Base-by-base conservation (phyloP, 345 rosid genomes). In the Brassica juncea region DNA sequence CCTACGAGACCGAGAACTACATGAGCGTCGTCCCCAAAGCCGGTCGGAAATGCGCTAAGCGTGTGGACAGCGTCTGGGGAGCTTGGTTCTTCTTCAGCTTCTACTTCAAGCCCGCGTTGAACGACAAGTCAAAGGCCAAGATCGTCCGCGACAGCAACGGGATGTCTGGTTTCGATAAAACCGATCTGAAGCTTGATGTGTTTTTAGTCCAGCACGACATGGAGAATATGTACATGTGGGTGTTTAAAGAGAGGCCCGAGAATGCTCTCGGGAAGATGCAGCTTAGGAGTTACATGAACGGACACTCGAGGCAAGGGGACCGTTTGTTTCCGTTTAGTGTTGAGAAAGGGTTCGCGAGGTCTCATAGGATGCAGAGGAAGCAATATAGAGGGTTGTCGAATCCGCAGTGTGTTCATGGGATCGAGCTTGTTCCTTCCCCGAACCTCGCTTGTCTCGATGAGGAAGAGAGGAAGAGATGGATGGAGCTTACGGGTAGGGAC, bases 191-290 rank as follows among this genome's bases (percentile, higher is more conserved):
- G 84, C 91, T 93, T 6, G 98, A 93, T 73, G 88, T 88, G 80
- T 95, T 95, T 68, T 76, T 95, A 66, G 99, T 95, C 76, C 99
- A 95, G 84, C 99, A 95, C 25, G 99, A 95, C 81, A 91, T 95
- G 99, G 99, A 95, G 92, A 95, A 95, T 74, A 95, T 95, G 93
- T 95, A 95, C 81, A 93, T 95, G 99, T 95, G 99, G 99, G 94
- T 85, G 61, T 95, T 95, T 70, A 95, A 91, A 81, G 99, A 93
- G 61, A 91, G 98, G 70, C 98, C 99, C 0, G 99, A 95, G 84
- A 93, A 93, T 83, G 96, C 99, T 1, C 82, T 93, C 15, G 99
- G 99, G 73, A 95, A 95, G 92, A 95, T 95, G 99, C 99, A 95
- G 84, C 77, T 95, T 73, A 83, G 99, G 82, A 95, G 99, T 81